phyloP scores from a whole-genome alignment of 1,139 yeast genomes.

The Geotrichum reessii region DNA sequence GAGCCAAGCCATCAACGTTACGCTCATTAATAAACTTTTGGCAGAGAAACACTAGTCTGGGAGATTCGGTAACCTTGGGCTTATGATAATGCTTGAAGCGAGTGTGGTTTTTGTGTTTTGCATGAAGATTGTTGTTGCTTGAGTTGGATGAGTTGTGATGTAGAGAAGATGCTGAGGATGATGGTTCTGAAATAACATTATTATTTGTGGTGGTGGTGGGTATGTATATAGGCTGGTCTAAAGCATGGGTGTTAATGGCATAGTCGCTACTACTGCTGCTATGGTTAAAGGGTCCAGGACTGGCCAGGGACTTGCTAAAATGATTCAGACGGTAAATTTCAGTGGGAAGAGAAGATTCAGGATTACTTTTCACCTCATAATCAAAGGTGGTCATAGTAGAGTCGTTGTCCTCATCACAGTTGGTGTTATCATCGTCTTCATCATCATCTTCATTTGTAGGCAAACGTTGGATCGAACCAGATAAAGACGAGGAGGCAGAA shows the following conservation, averaged over 20 bases:
- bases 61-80: constrained; percentile 37
- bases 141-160: neutral
- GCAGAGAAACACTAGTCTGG: constrained; percentile 33
- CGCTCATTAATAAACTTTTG: constrained; percentile 43
- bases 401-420: constrained; percentile 15
- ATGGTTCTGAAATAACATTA: neutral
- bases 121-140: neutral
- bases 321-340: neutral
- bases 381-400: constrained; percentile 10
- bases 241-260: neutral
- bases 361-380: neutral
- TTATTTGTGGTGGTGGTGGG: neutral
- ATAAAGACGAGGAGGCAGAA: constrained; percentile 31
- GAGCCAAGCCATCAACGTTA: constrained; percentile 66
- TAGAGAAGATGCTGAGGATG: neutral
- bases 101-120: neutral
- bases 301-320: neutral
- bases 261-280: neutral
- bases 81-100: constrained; percentile 36
- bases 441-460: constrained; percentile 17
- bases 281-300: neutral
- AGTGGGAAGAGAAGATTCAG: neutral
- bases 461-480: constrained; percentile 24
- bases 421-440: constrained; percentile 11
- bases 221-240: neutral